These are phyloP conservation scores for Cylindrotheca closterium DNA, from an alignment of 108 stramenopile genomes.

Conservation along the genomic window DNA sequence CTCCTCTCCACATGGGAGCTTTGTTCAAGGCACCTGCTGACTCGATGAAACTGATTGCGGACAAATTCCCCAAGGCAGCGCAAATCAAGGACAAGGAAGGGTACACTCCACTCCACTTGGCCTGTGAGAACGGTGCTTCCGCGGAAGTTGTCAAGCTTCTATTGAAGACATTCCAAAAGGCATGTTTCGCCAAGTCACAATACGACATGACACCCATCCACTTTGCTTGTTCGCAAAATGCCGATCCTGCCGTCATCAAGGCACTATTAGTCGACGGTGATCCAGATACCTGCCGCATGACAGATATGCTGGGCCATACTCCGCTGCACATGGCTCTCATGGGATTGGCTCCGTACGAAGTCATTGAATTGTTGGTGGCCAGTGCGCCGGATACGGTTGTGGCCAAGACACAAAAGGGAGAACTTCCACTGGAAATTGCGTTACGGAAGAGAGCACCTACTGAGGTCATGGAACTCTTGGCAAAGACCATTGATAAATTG, in stretches of 20 bases:
- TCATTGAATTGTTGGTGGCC: slow-evolving; percentile 36
- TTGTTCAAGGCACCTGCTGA: slow-evolving; percentile 26
- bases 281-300: slow-evolving; percentile 20
- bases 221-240: slow-evolving; percentile 30
- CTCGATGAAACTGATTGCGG: slow-evolving; percentile 25
- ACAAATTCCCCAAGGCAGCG: slow-evolving; percentile 22
- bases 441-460: slow-evolving; percentile 24
- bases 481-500: slow-evolving; percentile 33
- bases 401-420: slow-evolving; percentile 33
- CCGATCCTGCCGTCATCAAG: slow-evolving; percentile 31
- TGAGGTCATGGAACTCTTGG: slow-evolving; percentile 30
- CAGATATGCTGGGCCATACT: slow-evolving; percentile 38
- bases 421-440: slow-evolving; percentile 39
- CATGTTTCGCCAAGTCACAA: slow-evolving; percentile 17
- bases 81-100: slow-evolving; percentile 44
- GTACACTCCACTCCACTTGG: slow-evolving; percentile 45
- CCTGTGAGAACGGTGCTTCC: slow-evolving; percentile 38
- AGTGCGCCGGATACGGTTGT: slow-evolving; percentile 28
- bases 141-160: slow-evolving; percentile 35
- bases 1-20: slow-evolving; percentile 47
- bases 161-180: slow-evolving; percentile 21
- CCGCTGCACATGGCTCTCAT: slow-evolving; percentile 47
- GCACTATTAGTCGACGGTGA: slow-evolving; percentile 29
- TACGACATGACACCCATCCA: slow-evolving; percentile 40
- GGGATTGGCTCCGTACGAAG: slow-evolving; percentile 32